Base-by-base conservation (phyloP, 2,329 filamentous ascomycete genomes). In the Cladosporium sp. region DNA sequence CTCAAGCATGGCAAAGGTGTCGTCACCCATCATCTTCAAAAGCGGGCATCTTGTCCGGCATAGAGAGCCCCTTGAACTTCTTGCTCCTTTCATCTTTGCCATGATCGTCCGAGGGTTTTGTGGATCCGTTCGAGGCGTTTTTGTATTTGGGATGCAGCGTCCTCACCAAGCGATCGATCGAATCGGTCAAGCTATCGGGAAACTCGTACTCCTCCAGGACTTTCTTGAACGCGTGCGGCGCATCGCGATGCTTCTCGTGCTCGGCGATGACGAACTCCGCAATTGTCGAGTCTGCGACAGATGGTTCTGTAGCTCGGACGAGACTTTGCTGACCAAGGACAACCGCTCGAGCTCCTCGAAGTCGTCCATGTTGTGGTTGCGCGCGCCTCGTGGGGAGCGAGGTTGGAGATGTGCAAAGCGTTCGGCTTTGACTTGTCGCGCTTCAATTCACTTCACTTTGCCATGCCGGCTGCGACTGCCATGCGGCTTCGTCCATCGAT, bases 191-290 rank as follows among this genome's bases (percentile, higher is more conserved):
- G 72, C 88, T 96, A 50, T 83, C 79, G 0, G 91, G 89, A 58
- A 96, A 95, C 38, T 85, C 90, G 70, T 95, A 84, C 24, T 78
- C 81, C 58, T 85, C 81, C 58, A 97, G 78, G 64, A 83, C 83
- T 58, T 76, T 74, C 72, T 87, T 87, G 74, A 97, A 99, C 7
- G 48, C 48, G 22, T 87, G 84, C 47, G 78, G 70, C 51, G 88
- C 76, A 22, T 79, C 80, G 45, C 76, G 78, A 73, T 84, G 87
- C 78, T 91, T 82, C 67, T 86, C 72, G 62, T 95, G 89, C 67
- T 96, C 87, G 55, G 88, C 88, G 65, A 99, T 96, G 63, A 99
- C 83, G 66, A 96, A 99, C 70, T 99, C 93, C 60, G 93, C 91
- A 19, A 99, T 83, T 4, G 89, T 96, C 71, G 95, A 96, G 72